Conservation (phyloP, 345 rosid species). For the Eucalyptus virginea region DNA sequence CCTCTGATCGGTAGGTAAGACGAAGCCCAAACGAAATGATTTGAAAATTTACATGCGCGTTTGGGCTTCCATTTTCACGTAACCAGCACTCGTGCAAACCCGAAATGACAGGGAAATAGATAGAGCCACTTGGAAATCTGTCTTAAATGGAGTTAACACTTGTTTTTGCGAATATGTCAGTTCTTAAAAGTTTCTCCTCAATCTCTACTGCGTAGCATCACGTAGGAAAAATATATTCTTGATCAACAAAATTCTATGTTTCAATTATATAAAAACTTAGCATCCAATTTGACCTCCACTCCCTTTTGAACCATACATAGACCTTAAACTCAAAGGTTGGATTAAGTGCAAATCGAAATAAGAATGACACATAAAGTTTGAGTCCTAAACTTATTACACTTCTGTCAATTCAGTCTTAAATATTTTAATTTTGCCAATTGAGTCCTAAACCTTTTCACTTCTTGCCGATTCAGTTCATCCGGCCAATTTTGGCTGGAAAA, state of each 20-base stretch:
- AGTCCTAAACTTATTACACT: too few species aligned
- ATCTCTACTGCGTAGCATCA: too few species aligned
- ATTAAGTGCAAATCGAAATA: background rate
- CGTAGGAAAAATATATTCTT: too few species aligned
- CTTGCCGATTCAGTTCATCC: too few species aligned
- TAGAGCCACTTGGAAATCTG: background rate
- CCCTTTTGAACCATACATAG: background rate
- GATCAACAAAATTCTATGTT: too few species aligned
- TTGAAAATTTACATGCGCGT: background rate
- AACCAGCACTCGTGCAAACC: background rate
- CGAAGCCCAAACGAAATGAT: background rate
- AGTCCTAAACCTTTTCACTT: too few species aligned
- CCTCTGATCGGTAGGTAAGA: background rate
- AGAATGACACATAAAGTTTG: background rate
- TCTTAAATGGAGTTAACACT: background rate
- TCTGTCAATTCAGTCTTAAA: too few species aligned
- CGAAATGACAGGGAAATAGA: too few species aligned
- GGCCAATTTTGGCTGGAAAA: too few species aligned
- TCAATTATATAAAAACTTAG: background rate
- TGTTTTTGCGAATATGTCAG: too few species aligned
- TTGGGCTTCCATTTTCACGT: background rate
- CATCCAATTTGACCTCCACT: background rate
- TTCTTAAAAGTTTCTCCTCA: too few species aligned
- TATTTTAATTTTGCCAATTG: too few species aligned
- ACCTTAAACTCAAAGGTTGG: background rate